phyloP scores from a whole-genome alignment of 176 grass and related monocot species.

The Carex pumila region DNA sequence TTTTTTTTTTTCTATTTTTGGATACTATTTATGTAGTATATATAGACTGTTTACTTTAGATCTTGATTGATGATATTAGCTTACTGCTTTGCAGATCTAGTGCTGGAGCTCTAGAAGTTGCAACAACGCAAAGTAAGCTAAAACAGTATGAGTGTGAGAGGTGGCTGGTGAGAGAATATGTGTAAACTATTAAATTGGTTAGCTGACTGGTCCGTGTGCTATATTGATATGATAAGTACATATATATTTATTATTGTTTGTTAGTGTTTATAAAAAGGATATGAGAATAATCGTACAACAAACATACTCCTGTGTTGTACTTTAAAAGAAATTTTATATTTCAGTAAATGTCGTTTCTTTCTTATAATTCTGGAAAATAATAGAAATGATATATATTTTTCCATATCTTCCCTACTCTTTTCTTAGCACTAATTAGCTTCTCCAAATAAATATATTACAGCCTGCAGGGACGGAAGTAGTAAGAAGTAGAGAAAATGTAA shows the following conservation, averaged over 20 bases:
- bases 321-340: background rate
- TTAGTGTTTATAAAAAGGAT: slow-evolving; percentile 11
- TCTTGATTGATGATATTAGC: background rate
- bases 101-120: slow-evolving; percentile 59
- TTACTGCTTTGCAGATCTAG: slow-evolving; percentile 57
- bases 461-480: too few species aligned
- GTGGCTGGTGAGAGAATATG: slow-evolving; percentile 14
- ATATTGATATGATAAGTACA: background rate
- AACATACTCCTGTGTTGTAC: background rate
- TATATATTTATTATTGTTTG: slow-evolving; percentile 3
- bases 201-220: slow-evolving; percentile 35
- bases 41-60: background rate
- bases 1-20: too few species aligned
- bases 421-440: background rate
- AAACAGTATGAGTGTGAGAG: slow-evolving; percentile 17
- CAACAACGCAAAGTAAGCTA: background rate
- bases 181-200: slow-evolving; percentile 20
- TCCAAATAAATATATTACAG: background rate
- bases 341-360: background rate
- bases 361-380: background rate
- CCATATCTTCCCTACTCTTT: background rate
- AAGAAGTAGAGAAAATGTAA: too few species aligned
- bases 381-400: background rate
- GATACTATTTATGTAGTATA: background rate
- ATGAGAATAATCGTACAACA: slow-evolving; percentile 4